Conservation (phyloP, 306 rosid species). For the Purshia tridentata region DNA sequence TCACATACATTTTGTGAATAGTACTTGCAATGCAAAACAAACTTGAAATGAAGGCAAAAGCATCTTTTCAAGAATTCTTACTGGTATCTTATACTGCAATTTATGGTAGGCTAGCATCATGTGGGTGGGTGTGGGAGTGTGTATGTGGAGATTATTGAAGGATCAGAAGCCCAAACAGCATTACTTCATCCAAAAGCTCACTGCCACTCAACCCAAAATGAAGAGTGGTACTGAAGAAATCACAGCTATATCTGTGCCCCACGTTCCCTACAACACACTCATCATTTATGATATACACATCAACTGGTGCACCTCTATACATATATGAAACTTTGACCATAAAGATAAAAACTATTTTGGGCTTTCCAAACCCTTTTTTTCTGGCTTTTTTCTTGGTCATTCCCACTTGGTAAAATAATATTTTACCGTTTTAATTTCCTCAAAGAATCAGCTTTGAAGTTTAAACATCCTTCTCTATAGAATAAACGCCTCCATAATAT, state of each 20-base stretch:
- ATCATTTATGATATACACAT: constrained; percentile 32
- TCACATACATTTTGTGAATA: not conserved
- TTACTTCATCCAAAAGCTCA: constrained; percentile 40
- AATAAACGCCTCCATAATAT: not conserved
- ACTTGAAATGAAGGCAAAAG: constrained; percentile 51
- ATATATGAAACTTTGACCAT: not conserved
- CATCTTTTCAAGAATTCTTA: constrained; percentile 31
- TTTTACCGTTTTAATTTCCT: not conserved
- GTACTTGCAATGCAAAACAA: constrained; percentile 35
- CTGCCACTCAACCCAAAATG: constrained; percentile 11
- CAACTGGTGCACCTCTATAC: constrained; percentile 9
- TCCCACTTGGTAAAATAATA: not conserved
- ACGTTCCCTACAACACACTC: constrained; percentile 31
- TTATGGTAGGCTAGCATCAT: constrained; percentile 40
- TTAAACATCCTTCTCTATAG: not conserved
- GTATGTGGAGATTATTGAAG: constrained; percentile 30
- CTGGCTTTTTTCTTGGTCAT: not conserved
- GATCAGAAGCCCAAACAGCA: constrained; percentile 30
- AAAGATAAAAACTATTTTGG: not conserved
- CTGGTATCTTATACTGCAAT: constrained; percentile 36
- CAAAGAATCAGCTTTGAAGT: not conserved
- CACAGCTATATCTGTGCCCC: constrained; percentile 20
- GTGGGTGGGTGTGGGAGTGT: constrained; percentile 25
- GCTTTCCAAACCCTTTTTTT: constrained; percentile 1
- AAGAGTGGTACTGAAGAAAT: constrained; percentile 36